Percentiles rank a stretch among this genome's conserved stretches.
Conservation (phyloP, 2,329 filamentous ascomycete genomes). For the Graphilbum fragrans region DNA sequence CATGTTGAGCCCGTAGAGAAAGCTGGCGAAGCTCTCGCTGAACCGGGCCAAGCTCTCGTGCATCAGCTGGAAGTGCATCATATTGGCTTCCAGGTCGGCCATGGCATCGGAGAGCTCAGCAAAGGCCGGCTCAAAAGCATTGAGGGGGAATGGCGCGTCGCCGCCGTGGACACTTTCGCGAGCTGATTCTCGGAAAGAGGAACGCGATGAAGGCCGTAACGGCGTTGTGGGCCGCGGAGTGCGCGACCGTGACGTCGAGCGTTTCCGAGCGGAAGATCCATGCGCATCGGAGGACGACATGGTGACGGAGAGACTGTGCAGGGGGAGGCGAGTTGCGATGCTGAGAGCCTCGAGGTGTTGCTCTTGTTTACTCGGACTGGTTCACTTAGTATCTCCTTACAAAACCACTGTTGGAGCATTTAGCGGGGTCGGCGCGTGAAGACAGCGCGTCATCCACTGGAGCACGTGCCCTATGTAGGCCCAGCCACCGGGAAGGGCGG, state of each 20-base stretch:
- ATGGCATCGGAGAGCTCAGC: slow-evolving; percentile 88
- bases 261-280: slow-evolving; percentile 15
- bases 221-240: slow-evolving; percentile 81
- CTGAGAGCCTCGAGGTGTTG: too few species aligned
- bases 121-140: slow-evolving; percentile 78
- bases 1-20: slow-evolving; percentile 95
- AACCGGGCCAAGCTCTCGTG: slow-evolving; percentile 89
- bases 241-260: slow-evolving; percentile 48
- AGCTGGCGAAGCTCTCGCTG: slow-evolving; percentile 90
- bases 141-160: slow-evolving; percentile 56
- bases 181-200: slow-evolving; percentile 71
- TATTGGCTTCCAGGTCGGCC: slow-evolving; percentile 91
- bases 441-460: neutral
- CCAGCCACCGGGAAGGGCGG: too few species aligned
- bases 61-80: slow-evolving; percentile 95
- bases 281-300: slow-evolving; percentile 2
- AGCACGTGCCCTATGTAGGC: too few species aligned
- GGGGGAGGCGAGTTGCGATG: too few species aligned
- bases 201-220: slow-evolving; percentile 77
- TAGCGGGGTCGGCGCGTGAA: too few species aligned
- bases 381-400: too few species aligned
- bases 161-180: slow-evolving; percentile 41
- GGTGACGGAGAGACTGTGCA: too few species aligned
- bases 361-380: too few species aligned
- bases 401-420: too few species aligned